Evolutionary conservation across 129 eudicot species (phyloP).

Genomic region (Kitagawia praeruptora): DNA sequence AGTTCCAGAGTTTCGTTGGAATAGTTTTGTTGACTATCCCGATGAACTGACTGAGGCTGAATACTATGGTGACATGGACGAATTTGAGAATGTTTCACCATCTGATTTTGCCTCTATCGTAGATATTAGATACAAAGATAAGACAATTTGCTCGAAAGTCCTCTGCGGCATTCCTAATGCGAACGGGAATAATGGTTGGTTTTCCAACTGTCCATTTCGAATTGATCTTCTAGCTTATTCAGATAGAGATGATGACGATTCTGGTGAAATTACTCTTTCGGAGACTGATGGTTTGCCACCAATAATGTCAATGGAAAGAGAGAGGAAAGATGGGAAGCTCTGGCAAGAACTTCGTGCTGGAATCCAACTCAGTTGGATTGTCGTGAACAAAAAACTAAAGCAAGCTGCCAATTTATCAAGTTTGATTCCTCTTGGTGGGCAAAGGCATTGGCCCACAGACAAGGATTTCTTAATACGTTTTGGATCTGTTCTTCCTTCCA

Average conservation of each 20-base stretch:
- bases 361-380: constrained; percentile 80
- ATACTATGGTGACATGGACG: constrained; percentile 77
- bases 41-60: constrained; percentile 92
- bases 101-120: constrained; percentile 79
- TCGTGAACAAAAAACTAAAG: constrained; percentile 63
- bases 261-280: constrained; percentile 37
- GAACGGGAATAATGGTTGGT: constrained; percentile 68
- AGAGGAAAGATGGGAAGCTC: constrained; percentile 86
- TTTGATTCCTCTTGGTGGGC: constrained; percentile 76
- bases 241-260: constrained; percentile 29
- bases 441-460: constrained; percentile 92
- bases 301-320: constrained; percentile 60
- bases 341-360: constrained; percentile 76
- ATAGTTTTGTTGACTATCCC: constrained; percentile 47
- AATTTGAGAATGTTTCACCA: constrained; percentile 47
- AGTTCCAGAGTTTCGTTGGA: constrained; percentile 49
- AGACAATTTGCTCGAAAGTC: constrained; percentile 63
- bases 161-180: constrained; percentile 82
- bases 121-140: constrained; percentile 61
- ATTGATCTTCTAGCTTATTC: constrained; percentile 54
- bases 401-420: constrained; percentile 87
- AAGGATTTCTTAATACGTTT: constrained; percentile 74
- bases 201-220: constrained; percentile 76
- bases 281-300: constrained; percentile 59
- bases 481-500: constrained; percentile 86